Evolutionary conservation across 495 filamentous ascomycete genomes (phyloP).

Genomic region (Penicillium ochrochloron): DNA sequence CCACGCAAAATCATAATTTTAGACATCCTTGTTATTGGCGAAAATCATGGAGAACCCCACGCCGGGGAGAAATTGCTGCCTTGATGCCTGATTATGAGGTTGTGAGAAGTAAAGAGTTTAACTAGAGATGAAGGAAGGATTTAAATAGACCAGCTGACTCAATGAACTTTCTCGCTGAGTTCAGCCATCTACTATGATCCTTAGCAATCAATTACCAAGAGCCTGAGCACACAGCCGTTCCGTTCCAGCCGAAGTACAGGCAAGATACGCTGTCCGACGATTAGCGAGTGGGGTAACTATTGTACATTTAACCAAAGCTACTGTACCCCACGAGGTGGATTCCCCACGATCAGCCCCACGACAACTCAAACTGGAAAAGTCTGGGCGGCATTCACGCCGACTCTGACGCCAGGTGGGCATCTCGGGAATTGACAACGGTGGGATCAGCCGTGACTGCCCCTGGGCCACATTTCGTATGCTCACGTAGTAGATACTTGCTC

Average conservation of each 20-base stretch:
- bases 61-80: slow-evolving; percentile 6
- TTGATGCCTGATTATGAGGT: slow-evolving; percentile 2
- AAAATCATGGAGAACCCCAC: neutral
- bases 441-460: slow-evolving; percentile 18
- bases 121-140: neutral
- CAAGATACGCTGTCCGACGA: neutral
- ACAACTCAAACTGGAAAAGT: slow-evolving; percentile 6
- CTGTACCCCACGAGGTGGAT: slow-evolving; percentile 24
- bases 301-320: neutral
- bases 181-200: neutral
- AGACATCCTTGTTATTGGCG: neutral
- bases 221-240: neutral
- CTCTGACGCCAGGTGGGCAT: slow-evolving; percentile 6
- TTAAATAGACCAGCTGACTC: neutral
- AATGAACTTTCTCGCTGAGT: neutral
- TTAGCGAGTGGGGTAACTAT: neutral
- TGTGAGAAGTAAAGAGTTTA: neutral
- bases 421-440: slow-evolving; percentile 21
- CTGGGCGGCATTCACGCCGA: slow-evolving; percentile 4
- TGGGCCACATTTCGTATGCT: neutral
- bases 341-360: slow-evolving; percentile 37
- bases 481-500: neutral
- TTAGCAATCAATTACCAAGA: slow-evolving; percentile 7
- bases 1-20: neutral
- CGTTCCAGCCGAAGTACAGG: slow-evolving; percentile 7